Evolutionary conservation across 2,329 filamentous ascomycete species (phyloP).

Genomic region (Neopestalotiopsis clavispora): DNA sequence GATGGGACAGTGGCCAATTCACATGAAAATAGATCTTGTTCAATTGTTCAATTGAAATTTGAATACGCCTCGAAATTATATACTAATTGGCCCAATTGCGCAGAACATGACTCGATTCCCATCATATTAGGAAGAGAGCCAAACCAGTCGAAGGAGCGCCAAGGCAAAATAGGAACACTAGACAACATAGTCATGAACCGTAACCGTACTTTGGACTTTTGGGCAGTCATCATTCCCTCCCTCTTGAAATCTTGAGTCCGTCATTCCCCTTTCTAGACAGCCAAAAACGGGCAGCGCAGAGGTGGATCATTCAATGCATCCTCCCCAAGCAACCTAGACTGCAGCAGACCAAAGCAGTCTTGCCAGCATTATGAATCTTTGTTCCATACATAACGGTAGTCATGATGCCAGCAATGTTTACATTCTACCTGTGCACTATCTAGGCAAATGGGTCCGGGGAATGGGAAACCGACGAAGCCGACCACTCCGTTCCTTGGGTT

Average conservation of each 20-base stretch:
- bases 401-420: neutral
- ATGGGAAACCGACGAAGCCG: neutral
- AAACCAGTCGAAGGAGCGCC: too few species aligned
- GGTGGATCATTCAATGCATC: neutral
- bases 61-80: too few species aligned
- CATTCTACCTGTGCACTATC: neutral
- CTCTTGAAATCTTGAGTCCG: too few species aligned
- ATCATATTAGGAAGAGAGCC: too few species aligned
- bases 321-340: neutral
- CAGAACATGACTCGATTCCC: too few species aligned
- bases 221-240: too few species aligned
- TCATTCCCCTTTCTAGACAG: neutral
- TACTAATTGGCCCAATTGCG: too few species aligned
- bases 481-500: conserved; percentile 4
- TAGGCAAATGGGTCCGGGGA: conserved; percentile 9
- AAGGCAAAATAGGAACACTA: too few species aligned
- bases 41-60: too few species aligned
- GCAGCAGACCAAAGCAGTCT: neutral
- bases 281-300: neutral
- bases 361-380: neutral
- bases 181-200: too few species aligned
- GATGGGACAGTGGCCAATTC: neutral
- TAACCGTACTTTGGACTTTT: too few species aligned
- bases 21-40: too few species aligned
- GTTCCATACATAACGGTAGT: neutral